Percentiles rank a stretch among this genome's conserved stretches.
These are phyloP conservation scores for Taxawa tesnikishii DNA, from an alignment of 2,329 filamentous ascomycete genomes.

Conservation along the genomic window DNA sequence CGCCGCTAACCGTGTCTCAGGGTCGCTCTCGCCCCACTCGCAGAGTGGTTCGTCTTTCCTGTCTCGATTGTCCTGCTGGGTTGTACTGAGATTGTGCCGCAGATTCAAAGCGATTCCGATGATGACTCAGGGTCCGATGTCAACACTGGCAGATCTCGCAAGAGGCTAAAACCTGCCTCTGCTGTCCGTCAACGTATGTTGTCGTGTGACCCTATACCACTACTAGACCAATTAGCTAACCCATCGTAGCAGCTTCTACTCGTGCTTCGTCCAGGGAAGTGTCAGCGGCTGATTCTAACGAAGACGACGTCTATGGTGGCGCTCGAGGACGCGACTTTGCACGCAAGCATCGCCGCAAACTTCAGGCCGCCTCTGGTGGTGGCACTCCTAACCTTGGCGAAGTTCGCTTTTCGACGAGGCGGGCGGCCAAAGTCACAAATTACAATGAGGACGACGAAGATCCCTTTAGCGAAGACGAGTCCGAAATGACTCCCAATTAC, in stretches of 20 bases:
- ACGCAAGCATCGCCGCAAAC: constrained; percentile 64
- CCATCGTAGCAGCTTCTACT: constrained; percentile 14
- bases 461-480: constrained; percentile 45
- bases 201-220: constrained; percentile 28
- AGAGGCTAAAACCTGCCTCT: constrained; percentile 55
- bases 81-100: constrained; percentile 9
- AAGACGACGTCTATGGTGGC: constrained; percentile 66
- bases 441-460: constrained; percentile 57
- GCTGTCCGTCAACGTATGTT: constrained; percentile 47
- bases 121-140: constrained; percentile 65
- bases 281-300: constrained; percentile 55
- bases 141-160: constrained; percentile 45
- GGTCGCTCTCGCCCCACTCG: constrained; percentile 50
- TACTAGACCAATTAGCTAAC: constrained; percentile 31
- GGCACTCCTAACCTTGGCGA: constrained; percentile 58
- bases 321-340: constrained; percentile 52
- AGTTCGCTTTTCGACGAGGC: constrained; percentile 82
- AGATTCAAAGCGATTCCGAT: constrained; percentile 48
- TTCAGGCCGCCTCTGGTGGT: constrained; percentile 48
- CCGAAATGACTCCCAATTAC: constrained; percentile 53
- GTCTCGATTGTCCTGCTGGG: background rate
- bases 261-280: constrained; percentile 24
- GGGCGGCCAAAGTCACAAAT: constrained; percentile 61
- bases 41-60: constrained; percentile 40
- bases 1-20: constrained; percentile 25